Percentiles rank a stretch among this genome's conserved stretches.
Evolutionary conservation across 108 stramenopile genomes (phyloP).

Genomic region (Heterococcus sp.): DNA sequence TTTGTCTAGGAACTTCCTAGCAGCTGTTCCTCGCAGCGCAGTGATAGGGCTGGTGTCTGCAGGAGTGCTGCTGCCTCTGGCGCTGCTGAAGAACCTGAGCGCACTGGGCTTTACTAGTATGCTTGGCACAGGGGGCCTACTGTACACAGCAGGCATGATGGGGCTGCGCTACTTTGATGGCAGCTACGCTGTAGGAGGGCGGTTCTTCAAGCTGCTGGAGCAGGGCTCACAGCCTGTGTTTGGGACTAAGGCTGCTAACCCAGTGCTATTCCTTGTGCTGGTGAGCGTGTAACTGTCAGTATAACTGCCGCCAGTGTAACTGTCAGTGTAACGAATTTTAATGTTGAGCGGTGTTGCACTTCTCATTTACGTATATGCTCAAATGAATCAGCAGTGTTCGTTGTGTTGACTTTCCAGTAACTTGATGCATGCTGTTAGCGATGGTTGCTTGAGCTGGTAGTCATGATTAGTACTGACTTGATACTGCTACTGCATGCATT

Average conservation of each 20-base stretch:
- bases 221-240: slow-evolving; percentile 19
- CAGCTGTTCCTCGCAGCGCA: slow-evolving; percentile 44
- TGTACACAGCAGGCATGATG: slow-evolving; percentile 49
- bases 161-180: slow-evolving; percentile 40
- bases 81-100: slow-evolving; percentile 72
- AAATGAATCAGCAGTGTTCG: too few species aligned
- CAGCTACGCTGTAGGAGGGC: slow-evolving; percentile 22
- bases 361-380: too few species aligned
- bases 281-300: too few species aligned
- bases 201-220: slow-evolving; percentile 14
- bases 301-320: too few species aligned
- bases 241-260: slow-evolving; percentile 29
- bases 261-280: slow-evolving; percentile 32
- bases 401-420: too few species aligned
- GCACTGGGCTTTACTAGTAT: slow-evolving; percentile 42
- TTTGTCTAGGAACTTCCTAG: slow-evolving; percentile 70
- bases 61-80: slow-evolving; percentile 77
- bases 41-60: slow-evolving; percentile 67
- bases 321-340: too few species aligned
- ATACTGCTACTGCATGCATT: neutral
- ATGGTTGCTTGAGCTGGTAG: too few species aligned
- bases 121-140: slow-evolving; percentile 25
- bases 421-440: too few species aligned
- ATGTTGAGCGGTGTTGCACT: too few species aligned
- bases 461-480: too few species aligned